Evolutionary conservation across 2,329 filamentous ascomycete genomes (phyloP).

Genomic region (Phaeosphaeria sp.): DNA sequence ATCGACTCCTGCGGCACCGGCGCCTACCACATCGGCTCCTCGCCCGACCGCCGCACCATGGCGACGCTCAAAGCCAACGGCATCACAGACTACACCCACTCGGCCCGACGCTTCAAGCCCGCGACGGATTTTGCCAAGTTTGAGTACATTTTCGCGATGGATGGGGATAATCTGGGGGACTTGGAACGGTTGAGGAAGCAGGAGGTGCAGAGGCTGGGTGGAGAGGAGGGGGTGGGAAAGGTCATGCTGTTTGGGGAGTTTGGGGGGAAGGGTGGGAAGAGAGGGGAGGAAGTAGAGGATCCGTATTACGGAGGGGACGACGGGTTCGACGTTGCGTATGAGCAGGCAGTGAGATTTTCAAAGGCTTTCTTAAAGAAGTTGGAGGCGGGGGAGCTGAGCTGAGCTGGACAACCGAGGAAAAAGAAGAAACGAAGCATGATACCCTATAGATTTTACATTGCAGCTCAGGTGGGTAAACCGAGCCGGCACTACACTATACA

Average conservation of each 20-base stretch:
- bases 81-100: conserved; percentile 78
- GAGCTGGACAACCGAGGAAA: not conserved
- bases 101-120: conserved; percentile 73
- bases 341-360: conserved; percentile 80
- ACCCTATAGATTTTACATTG: conserved; percentile 21
- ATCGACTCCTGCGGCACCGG: conserved; percentile 93
- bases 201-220: conserved; percentile 53
- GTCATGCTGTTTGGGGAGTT: conserved; percentile 89
- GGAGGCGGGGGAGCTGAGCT: conserved; percentile 46
- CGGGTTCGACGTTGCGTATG: conserved; percentile 85
- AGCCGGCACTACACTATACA: not conserved
- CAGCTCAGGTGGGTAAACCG: not conserved
- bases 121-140: conserved; percentile 80
- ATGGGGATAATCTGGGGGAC: conserved; percentile 78
- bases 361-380: conserved; percentile 74
- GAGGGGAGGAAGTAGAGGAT: conserved; percentile 76
- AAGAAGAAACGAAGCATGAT: conserved; percentile 18
- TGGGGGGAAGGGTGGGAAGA: conserved; percentile 58
- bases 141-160: conserved; percentile 96
- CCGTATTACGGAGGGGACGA: conserved; percentile 90
- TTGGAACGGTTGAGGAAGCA: conserved; percentile 65
- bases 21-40: conserved; percentile 80
- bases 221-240: conserved; percentile 52
- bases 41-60: conserved; percentile 85
- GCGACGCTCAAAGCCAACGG: conserved; percentile 75